A percentile compares a stretch with the other conserved stretches of the same genome.
Conservation (phyloP, 2,329 filamentous ascomycete species). For the Aspergillus udagawae region DNA sequence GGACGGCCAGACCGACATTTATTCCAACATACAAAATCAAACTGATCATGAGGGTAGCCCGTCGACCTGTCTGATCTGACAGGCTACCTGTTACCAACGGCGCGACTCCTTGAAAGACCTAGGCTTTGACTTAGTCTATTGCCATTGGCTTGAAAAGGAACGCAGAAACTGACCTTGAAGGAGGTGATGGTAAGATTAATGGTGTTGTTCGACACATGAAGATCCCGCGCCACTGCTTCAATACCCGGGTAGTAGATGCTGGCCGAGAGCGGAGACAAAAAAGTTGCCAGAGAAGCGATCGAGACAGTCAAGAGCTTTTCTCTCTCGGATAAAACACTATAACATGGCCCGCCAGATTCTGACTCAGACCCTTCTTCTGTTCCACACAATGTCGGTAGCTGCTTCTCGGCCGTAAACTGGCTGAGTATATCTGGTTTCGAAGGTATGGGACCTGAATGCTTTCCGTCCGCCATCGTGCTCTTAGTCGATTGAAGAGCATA, state of each 20-base stretch:
- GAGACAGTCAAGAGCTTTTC: conserved; percentile 47
- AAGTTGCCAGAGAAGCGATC: conserved; percentile 48
- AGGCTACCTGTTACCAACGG: conserved; percentile 29
- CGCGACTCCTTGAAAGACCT: conserved; percentile 24
- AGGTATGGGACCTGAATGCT: background rate
- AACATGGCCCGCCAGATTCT: background rate
- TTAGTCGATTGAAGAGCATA: background rate
- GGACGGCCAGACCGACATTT: conserved; percentile 30
- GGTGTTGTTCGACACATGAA: conserved; percentile 6
- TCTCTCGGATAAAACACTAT: background rate
- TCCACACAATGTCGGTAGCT: background rate
- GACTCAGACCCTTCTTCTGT: background rate
- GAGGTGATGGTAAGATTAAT: conserved; percentile 8
- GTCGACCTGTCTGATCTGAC: conserved; percentile 29
- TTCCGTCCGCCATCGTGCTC: background rate
- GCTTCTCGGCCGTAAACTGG: background rate
- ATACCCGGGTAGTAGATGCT: conserved; percentile 52
- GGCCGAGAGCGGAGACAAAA: conserved; percentile 52
- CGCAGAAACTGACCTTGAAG: conserved; percentile 1
- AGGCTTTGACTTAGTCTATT: background rate
- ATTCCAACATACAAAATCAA: conserved; percentile 27
- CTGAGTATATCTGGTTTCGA: background rate
- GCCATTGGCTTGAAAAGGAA: conserved; percentile 8
- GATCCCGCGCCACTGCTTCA: conserved; percentile 31
- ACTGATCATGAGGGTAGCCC: conserved; percentile 25